phyloP scores from a whole-genome alignment of 371 early-diverging fungal species.

The Mucor saturninus region DNA sequence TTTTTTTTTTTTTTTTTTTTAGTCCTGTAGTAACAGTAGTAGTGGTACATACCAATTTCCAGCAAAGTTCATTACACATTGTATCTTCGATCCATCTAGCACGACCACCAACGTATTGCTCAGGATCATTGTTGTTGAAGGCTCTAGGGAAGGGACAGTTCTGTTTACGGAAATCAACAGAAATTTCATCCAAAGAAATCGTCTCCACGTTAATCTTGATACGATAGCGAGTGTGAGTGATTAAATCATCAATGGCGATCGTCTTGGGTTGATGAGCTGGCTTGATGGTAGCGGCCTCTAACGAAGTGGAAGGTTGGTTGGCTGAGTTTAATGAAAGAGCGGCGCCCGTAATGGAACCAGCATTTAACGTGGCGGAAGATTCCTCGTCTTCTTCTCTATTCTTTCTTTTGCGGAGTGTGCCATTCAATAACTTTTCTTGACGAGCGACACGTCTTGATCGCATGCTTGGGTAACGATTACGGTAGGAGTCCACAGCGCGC shows the following conservation, averaged over 20 bases:
- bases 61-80: constrained; percentile 48
- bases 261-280: constrained; percentile 52
- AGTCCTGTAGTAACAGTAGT: no score
- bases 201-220: constrained; percentile 49
- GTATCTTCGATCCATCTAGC: constrained; percentile 41
- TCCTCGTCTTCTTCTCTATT: constrained; percentile 45
- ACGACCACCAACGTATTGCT: constrained; percentile 34
- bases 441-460: constrained; percentile 84
- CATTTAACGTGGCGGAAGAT: not conserved
- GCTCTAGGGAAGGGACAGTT: constrained; percentile 51
- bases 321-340: constrained; percentile 7
- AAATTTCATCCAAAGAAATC: constrained; percentile 44
- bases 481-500: constrained; percentile 93
- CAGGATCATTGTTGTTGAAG: constrained; percentile 19
- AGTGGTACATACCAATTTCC: constrained; percentile 42
- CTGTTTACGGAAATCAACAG: constrained; percentile 39
- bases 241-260: constrained; percentile 41
- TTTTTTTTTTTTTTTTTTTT: constrained; percentile 1
- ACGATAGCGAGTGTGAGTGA: constrained; percentile 35
- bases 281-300: constrained; percentile 37
- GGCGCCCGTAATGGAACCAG: constrained; percentile 3
- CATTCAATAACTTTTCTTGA: constrained; percentile 75
- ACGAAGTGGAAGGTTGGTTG: constrained; percentile 7
- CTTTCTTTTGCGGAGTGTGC: constrained; percentile 48
- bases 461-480: constrained; percentile 84